Base-by-base conservation (phyloP, 192 early-diverging fungal genomes). In the Linnemannia schmuckeri region DNA sequence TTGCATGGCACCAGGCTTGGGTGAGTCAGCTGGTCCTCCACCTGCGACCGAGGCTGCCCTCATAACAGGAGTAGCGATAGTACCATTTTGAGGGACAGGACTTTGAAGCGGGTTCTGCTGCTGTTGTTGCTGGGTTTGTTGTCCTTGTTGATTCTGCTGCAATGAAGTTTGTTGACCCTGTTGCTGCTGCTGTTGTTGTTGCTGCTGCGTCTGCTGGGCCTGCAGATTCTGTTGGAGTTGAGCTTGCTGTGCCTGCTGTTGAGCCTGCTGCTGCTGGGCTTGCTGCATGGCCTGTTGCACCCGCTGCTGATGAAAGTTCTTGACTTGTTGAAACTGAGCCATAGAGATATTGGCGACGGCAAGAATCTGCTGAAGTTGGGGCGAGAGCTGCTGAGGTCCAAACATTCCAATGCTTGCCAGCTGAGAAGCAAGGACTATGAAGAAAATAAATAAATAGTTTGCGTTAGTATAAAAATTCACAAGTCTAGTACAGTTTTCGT, bases 91-190 rank as follows among this genome's bases (percentile, higher is more conserved):
- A 17, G 54, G 78, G 33, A 86, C 30, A 17, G 83, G 83, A 55
- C 83, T 86, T 20, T 69, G 73, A 38, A 86, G 72, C 30, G 78
- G 78, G 42, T 80, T 80, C 75, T 85, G 83, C 22, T 84, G 76
- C 37, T 75, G 77, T 3, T 52, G 66, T 46, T 77, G 81, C 18
- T 71, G 41, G 18, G 71, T 73, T 18, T 61, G 70, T 47, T 68
- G 57, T 5, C 52, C 71, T 33, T 78, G 82, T 8, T 75, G 55
- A 17, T 81, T 72, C 73, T 66, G 72, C 27, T 70, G 69, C 9
- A 54, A 38, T 40, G 63, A 61, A 35, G 74, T 54, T 6, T 33
- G 80, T 68, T 70, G 80, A 46, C 22, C 55, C 24, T 78, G 82
- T 37, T 74, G 71, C 22, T 79, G 76, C 18, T 77, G 61, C 37